Base-by-base conservation (phyloP, 305 asterid species). In the Fraxinus velutina region DNA sequence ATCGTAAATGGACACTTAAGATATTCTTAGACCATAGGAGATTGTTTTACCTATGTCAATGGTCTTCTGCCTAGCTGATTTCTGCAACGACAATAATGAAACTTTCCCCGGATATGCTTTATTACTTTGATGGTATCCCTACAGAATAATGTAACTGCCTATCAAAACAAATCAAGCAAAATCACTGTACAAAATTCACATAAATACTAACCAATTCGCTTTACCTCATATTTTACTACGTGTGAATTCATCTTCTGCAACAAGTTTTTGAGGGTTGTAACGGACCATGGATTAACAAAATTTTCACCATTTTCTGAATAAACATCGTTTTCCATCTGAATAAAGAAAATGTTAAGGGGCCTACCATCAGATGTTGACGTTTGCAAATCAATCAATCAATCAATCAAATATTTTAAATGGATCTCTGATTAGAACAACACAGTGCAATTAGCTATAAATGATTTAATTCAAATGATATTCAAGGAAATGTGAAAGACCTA, bases 21-120 rank as follows among this genome's bases (percentile, higher is more conserved):
- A 10, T 50, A 34, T n/a, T 75, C 27, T 29, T 6, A 79, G 73
- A 57, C 81, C 78, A 80, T 39, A 60, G 15, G 47, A 30, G 5
- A 44, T 12, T 13, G 73, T 21, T 85, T 66, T 89, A 96, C 99
- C 99, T 82, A 96, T 89, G 76, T 88, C 95, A 81, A 96, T 87
- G 73, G 82, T 87, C 89, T 94, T 93, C 81, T 92, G 92, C 86
- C 89, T 89, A 27, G 93, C 89, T 82, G 93, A 90, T 90, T 94
- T 96, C 88, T 88, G 91, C 87, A 94, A 79, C 74, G 93, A 50
- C 81, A 93, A 88, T 81, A 96, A 85, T n/a, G 92, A 82, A 84
- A 92, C 90, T 85, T 93, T 93, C 88, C 98, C 98, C 1, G 93
- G 91, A 87, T 96, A 96, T 57, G 97, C 88, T 88, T 83, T 94